These are phyloP conservation scores for Wickerhamiella cacticola DNA, from an alignment of 805 yeast species.

Conservation along the genomic window DNA sequence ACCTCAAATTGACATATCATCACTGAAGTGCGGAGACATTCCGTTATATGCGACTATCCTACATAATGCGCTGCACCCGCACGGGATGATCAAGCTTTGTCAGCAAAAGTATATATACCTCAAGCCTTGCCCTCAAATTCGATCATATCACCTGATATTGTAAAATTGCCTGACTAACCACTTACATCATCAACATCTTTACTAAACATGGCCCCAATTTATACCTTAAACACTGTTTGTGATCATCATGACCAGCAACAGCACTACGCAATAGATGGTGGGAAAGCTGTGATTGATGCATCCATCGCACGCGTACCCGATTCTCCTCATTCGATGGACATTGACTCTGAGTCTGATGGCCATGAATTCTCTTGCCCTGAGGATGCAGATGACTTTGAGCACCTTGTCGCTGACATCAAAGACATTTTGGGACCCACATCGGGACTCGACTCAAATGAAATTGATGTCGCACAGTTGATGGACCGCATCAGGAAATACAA, in stretches of 20 bases:
- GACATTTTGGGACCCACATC: slow-evolving; percentile 30
- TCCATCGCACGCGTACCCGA: not conserved
- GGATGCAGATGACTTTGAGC: slow-evolving; percentile 22
- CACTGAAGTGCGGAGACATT: no score
- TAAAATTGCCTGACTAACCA: not conserved
- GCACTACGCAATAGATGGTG: not conserved
- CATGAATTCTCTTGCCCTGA: slow-evolving; percentile 5
- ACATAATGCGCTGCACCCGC: no score
- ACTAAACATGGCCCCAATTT: not conserved
- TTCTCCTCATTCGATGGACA: slow-evolving; percentile 1
- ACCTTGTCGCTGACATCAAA: slow-evolving; percentile 29
- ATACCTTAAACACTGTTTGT: not conserved
- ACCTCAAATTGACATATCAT: no score
- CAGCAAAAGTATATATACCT: not conserved
- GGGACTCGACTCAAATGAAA: slow-evolving; percentile 35
- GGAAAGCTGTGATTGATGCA: not conserved
- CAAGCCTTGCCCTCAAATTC: slow-evolving; percentile 8
- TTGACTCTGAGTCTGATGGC: slow-evolving; percentile 8
- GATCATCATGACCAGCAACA: not conserved
- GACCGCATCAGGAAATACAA: slow-evolving; percentile 38
- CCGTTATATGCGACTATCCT: no score
- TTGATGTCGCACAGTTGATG: slow-evolving; percentile 40
- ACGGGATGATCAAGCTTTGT: not conserved
- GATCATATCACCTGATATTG: slow-evolving; percentile 14
- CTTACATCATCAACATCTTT: not conserved